These are phyloP conservation scores for Lepidium aucheri DNA, from an alignment of 345 rosid species.

Conservation along the genomic window DNA sequence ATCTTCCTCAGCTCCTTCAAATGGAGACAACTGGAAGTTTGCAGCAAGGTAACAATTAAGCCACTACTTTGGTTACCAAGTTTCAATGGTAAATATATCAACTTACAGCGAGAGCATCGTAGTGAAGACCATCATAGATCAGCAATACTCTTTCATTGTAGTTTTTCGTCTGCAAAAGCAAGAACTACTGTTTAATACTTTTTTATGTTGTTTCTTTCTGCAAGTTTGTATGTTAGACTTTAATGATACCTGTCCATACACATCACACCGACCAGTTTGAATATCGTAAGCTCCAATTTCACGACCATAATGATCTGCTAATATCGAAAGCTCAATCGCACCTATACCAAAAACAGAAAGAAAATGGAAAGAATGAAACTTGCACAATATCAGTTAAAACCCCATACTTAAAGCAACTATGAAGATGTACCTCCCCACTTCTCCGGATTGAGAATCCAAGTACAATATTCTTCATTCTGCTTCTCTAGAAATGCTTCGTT, in stretches of 20 bases:
- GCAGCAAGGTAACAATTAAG: background rate
- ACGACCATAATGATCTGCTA: conserved; percentile 70
- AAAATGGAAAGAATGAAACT: background rate
- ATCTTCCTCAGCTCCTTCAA: conserved; percentile 80
- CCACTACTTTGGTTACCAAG: background rate
- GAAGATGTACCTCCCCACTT: conserved; percentile 87
- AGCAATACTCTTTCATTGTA: conserved; percentile 78
- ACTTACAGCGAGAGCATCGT: conserved; percentile 89
- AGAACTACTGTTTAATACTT: background rate
- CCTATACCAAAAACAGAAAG: conserved; percentile 37
- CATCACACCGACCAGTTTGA: conserved; percentile 78
- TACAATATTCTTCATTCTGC: conserved; percentile 61
- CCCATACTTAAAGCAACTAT: background rate
- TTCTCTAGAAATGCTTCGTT: conserved; percentile 87
- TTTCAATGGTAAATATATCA: background rate
- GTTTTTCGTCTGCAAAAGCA: conserved; percentile 47
- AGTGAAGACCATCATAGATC: conserved; percentile 92
- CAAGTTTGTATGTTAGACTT: background rate
- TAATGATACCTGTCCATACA: conserved; percentile 82
- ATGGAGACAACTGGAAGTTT: conserved; percentile 59
- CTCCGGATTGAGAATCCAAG: conserved; percentile 88
- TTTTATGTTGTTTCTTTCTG: background rate
- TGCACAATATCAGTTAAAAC: background rate
- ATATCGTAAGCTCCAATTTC: conserved; percentile 94
- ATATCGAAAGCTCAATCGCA: conserved; percentile 92